Evolutionary conservation across 1,284 basidiomycete genomes (phyloP), one percentile per base, ranked within the genome.

Genomic region (Papiliotrema terrestris): DNA sequence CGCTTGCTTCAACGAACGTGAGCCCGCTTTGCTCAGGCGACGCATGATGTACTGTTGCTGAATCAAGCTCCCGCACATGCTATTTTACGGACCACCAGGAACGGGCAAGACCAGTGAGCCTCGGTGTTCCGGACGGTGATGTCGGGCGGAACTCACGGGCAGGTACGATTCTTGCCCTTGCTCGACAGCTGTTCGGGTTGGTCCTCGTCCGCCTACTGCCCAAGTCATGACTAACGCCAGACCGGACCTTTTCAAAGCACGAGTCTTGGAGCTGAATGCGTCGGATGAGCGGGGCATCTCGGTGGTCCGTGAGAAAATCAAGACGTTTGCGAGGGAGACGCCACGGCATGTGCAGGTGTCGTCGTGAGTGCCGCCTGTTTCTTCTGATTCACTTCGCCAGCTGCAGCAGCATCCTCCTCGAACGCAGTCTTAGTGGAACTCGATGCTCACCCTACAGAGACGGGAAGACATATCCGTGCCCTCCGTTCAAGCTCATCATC

Each of bases 401-500:
- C 29, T 32, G 29, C 29, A 32, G 29, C 29, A 11, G 29, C 11
- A 5, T 11, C 29, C 29, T 32, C 6, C 29, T 32, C n/a, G n/a
- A n/a, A n/a, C n/a, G n/a, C n/a, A n/a, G n/a, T n/a, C n/a, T n/a
- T n/a, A n/a, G n/a, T n/a, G n/a, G n/a, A n/a, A n/a, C n/a, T n/a
- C n/a, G n/a, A n/a, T n/a, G n/a, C n/a, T n/a, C n/a, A n/a, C n/a
- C n/a, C n/a, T n/a, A n/a, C 32, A 76, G 74, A 0, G 90, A 93
- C 65, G 89, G 89, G 20, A 88, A 87, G 67, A 81, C 79, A 51
- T 98, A 96, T 71, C 94, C 95, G 25, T 97, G 91, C 70, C 96
- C 96, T 32, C 95, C 96, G 0, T 99, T 92, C 81, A 99, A 99
- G 77, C 96, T 99, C 66, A 89, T 99, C 72, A 98, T 99, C 60